A percentile compares a stretch with the other conserved stretches of the same genome.
Conservation (phyloP, 2,329 filamentous ascomycete species). For the Pseudogymnoascus sp. region DNA sequence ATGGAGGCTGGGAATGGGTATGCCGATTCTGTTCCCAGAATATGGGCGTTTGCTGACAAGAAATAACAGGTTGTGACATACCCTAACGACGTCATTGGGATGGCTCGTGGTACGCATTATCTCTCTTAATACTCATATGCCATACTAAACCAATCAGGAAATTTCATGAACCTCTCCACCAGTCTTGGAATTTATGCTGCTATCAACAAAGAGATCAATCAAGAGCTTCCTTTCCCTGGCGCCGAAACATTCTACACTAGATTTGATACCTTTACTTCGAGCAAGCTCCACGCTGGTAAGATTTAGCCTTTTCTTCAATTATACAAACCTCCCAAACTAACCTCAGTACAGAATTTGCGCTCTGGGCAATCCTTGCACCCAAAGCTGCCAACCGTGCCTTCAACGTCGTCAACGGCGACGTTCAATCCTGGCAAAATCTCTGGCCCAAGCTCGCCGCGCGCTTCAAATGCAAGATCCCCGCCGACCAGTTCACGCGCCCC, state of each 20-base stretch:
- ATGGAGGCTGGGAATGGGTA: background rate
- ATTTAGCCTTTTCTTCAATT: background rate
- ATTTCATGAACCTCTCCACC: conserved; percentile 29
- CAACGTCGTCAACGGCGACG: conserved; percentile 36
- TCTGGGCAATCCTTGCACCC: conserved; percentile 15
- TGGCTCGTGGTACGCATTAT: conserved; percentile 24
- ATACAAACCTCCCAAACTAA: background rate
- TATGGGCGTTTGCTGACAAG: conserved; percentile 11
- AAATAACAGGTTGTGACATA: conserved; percentile 39
- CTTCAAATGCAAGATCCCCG: conserved; percentile 24
- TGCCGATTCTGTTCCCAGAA: background rate
- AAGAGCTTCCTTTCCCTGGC: conserved; percentile 31
- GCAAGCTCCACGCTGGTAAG: background rate
- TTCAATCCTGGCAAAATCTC: conserved; percentile 32
- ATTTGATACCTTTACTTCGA: background rate
- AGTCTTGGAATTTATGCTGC: conserved; percentile 21
- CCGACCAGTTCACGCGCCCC: background rate
- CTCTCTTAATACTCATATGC: background rate
- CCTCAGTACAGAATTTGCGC: background rate
- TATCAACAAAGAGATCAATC: conserved; percentile 27
- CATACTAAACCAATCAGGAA: conserved; percentile 14
- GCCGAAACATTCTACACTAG: background rate
- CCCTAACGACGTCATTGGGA: conserved; percentile 39
- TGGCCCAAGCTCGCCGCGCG: conserved; percentile 35
- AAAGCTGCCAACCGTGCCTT: conserved; percentile 32